A percentile compares a stretch with the other conserved stretches of the same genome.
Evolutionary conservation across 306 rosid species (phyloP).

Genomic region (Citrullus colocynthis): DNA sequence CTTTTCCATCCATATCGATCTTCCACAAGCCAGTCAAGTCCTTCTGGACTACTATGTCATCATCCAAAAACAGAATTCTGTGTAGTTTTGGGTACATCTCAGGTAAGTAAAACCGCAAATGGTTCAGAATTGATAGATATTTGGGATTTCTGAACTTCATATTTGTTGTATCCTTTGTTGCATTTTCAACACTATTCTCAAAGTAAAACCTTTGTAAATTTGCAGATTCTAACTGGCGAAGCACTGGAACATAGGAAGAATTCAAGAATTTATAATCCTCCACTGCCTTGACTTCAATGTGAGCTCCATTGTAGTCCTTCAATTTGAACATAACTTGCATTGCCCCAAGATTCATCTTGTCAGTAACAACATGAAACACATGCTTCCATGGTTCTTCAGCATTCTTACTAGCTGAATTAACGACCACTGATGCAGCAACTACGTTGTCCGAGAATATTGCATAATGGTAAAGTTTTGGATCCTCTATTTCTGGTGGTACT

Average conservation of each 20-base stretch:
- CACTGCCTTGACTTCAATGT: constrained; percentile 8
- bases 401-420: constrained; percentile 7
- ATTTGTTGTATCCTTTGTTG: constrained; percentile 6
- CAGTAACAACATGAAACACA: constrained; percentile 9
- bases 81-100: neutral
- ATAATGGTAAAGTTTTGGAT: constrained; percentile 3
- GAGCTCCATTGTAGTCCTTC: constrained; percentile 10
- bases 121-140: constrained; percentile 4
- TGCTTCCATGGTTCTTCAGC: constrained; percentile 5
- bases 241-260: constrained; percentile 8
- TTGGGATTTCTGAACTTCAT: constrained; percentile 7
- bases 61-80: constrained; percentile 7
- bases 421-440: constrained; percentile 6
- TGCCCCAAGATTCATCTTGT: constrained; percentile 13
- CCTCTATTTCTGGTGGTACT: constrained; percentile 6
- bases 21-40: constrained; percentile 10
- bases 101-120: constrained; percentile 5
- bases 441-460: constrained; percentile 9
- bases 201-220: constrained; percentile 10
- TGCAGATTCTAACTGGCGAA: constrained; percentile 5
- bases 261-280: constrained; percentile 10
- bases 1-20: constrained; percentile 2
- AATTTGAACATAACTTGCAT: constrained; percentile 9
- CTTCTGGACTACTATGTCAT: constrained; percentile 8
- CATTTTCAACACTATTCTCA: constrained; percentile 10